phyloP scores from a whole-genome alignment of 257 asterid species.

The Voacanga thouarsii region DNA sequence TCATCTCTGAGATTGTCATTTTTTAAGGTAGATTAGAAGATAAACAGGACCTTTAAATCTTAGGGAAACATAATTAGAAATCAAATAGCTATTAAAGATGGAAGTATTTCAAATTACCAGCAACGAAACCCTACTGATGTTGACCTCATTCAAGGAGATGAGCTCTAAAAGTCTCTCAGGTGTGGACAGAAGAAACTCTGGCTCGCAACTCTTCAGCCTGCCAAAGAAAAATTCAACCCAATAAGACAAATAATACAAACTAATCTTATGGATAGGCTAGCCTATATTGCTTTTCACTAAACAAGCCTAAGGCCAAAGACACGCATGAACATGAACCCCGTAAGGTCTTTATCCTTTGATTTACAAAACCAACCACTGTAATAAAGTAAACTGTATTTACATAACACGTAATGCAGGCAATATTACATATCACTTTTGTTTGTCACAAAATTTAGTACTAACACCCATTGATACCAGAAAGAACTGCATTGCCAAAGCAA shows the following conservation, averaged over 20 bases:
- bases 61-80: neutral
- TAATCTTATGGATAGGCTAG: constrained; percentile 5
- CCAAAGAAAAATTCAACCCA: constrained; percentile 13
- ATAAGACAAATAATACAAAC: constrained; percentile 3
- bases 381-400: neutral
- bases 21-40: neutral
- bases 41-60: neutral
- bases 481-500: neutral
- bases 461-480: neutral
- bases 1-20: neutral
- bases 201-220: constrained; percentile 71
- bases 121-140: constrained; percentile 58
- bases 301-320: neutral
- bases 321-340: neutral
- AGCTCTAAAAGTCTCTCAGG: constrained; percentile 76
- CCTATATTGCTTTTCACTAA: neutral
- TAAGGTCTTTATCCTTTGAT: neutral
- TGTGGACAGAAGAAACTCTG: constrained; percentile 77
- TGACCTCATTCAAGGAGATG: constrained; percentile 47
- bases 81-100: neutral
- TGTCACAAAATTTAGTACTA: neutral
- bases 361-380: neutral
- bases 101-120: constrained; percentile 45
- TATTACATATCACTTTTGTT: neutral
- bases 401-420: neutral